Evolutionary conservation across 2,329 filamentous ascomycete species (phyloP).

Genomic region (Aureobasidium sp.): DNA sequence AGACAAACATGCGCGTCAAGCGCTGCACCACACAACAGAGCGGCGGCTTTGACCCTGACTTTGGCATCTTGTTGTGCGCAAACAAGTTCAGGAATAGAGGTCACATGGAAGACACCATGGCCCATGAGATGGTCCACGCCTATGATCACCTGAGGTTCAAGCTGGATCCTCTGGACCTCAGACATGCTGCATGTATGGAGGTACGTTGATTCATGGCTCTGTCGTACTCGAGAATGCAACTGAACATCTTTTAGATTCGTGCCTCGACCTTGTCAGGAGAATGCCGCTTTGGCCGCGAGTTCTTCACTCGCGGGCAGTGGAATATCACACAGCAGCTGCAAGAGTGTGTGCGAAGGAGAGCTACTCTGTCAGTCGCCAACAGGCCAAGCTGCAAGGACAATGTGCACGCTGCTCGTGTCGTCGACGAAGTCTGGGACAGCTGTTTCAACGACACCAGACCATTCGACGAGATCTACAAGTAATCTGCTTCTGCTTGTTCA

Average conservation of each 20-base stretch:
- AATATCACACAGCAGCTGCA: conserved; percentile 89
- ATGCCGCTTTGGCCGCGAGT: conserved; percentile 82
- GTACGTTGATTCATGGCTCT: conserved; percentile 41
- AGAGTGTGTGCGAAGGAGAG: conserved; percentile 77
- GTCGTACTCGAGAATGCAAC: not conserved
- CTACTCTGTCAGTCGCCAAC: conserved; percentile 69
- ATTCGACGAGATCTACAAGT: conserved; percentile 94
- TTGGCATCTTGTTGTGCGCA: conserved; percentile 86
- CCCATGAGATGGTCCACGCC: conserved; percentile 21
- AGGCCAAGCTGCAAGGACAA: conserved; percentile 78
- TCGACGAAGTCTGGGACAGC: conserved; percentile 98
- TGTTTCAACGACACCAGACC: conserved; percentile 91
- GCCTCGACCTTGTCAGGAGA: conserved; percentile 90
- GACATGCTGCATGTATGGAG: conserved; percentile 91
- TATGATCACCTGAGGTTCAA: conserved; percentile 52
- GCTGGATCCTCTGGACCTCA: conserved; percentile 73
- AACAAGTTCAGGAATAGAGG: conserved; percentile 76
- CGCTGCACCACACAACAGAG: conserved; percentile 66
- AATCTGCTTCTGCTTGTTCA: conserved; percentile 12
- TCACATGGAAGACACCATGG: conserved; percentile 69
- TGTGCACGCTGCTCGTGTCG: conserved; percentile 75
- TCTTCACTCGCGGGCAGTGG: conserved; percentile 79
- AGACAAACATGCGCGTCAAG: conserved; percentile 70
- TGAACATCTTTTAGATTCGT: conserved; percentile 57
- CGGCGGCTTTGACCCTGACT: conserved; percentile 79